phyloP scores from a whole-genome alignment of 129 eudicot genomes.

The Centella asiatica region DNA sequence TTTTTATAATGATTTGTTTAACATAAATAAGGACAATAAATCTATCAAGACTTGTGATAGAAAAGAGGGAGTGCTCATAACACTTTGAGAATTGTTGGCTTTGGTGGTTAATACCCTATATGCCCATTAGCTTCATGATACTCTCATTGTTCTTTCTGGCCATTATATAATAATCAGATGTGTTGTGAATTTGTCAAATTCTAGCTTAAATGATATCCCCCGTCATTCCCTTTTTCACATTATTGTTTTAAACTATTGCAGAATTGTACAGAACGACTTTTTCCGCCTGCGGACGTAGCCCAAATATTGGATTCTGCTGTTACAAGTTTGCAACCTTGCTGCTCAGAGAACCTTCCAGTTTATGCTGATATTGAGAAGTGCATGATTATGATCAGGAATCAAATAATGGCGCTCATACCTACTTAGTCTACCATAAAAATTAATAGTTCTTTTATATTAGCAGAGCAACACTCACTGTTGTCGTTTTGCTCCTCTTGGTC shows the following conservation, averaged over 20 bases:
- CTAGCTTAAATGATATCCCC: too few relatives aligned
- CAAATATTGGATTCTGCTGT: constrained; percentile 79
- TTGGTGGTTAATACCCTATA: too few relatives aligned
- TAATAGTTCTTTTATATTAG: too few relatives aligned
- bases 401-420: constrained; percentile 83
- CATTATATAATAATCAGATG: neutral
- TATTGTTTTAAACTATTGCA: constrained; percentile 16
- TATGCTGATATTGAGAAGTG: constrained; percentile 81
- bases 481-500: too few relatives aligned
- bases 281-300: constrained; percentile 90
- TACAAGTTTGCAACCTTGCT: constrained; percentile 66
- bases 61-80: too few relatives aligned
- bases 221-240: neutral
- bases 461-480: too few relatives aligned
- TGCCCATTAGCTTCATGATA: too few relatives aligned
- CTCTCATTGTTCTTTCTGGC: neutral
- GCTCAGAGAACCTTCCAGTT: constrained; percentile 63
- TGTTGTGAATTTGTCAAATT: neutral
- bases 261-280: constrained; percentile 88
- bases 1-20: too few relatives aligned
- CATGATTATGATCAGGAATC: constrained; percentile 80
- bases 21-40: too few relatives aligned
- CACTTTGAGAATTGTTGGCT: too few relatives aligned
- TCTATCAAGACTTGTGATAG: too few relatives aligned
- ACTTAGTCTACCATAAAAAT: too few relatives aligned